These are phyloP conservation scores for Candida arabinofermentans DNA, from an alignment of 805 yeast species.

Conservation along the genomic window DNA sequence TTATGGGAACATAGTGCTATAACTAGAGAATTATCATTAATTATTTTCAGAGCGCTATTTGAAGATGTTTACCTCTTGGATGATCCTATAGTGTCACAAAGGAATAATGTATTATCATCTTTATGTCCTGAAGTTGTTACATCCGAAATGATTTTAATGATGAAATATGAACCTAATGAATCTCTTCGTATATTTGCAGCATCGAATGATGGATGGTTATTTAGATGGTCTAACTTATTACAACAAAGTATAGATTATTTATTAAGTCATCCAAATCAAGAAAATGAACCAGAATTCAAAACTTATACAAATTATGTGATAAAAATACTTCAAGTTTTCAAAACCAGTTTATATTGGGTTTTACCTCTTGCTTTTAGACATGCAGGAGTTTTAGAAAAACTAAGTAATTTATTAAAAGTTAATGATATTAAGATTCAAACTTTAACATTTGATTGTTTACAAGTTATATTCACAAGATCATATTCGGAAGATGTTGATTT, in stretches of 20 bases:
- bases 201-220: conserved; percentile 81
- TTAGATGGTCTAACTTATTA: conserved; percentile 61
- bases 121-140: conserved; percentile 81
- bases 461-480: conserved; percentile 77
- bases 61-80: conserved; percentile 92
- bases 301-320: conserved; percentile 43
- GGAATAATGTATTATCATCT: conserved; percentile 74
- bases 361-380: conserved; percentile 68
- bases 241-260: conserved; percentile 39
- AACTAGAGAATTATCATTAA: conserved; percentile 71
- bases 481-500: conserved; percentile 68
- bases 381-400: conserved; percentile 59
- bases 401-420: conserved; percentile 56
- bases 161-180: conserved; percentile 63
- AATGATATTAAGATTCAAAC: conserved; percentile 66
- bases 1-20: conserved; percentile 67
- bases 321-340: conserved; percentile 73
- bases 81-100: conserved; percentile 81
- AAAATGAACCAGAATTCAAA: conserved; percentile 4
- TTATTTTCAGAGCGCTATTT: conserved; percentile 79
- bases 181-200: conserved; percentile 62
- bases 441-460: conserved; percentile 86
- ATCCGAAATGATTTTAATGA: conserved; percentile 58
- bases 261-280: conserved; percentile 8
- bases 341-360: conserved; percentile 90